These are phyloP conservation scores for Gossypium herbaceum DNA, from an alignment of 345 rosid genomes.

Conservation along the genomic window DNA sequence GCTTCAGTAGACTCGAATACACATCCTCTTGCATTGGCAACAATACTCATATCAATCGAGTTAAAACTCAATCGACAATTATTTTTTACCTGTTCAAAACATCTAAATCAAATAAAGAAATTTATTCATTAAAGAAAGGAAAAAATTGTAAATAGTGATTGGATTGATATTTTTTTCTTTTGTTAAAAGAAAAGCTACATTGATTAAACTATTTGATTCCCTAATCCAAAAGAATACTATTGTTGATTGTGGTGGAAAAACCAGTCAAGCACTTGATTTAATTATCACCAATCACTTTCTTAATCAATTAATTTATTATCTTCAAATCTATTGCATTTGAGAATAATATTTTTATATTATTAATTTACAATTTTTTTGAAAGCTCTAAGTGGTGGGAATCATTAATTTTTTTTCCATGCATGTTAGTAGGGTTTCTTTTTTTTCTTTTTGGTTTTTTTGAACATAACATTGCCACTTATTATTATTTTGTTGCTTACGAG, in stretches of 20 bases:
- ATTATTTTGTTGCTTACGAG: not conserved
- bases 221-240: constrained; percentile 1
- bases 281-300: not conserved
- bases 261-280: constrained; percentile 26
- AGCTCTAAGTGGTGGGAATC: constrained; percentile 17
- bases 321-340: not conserved
- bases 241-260: constrained; percentile 23
- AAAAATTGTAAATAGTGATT: not conserved
- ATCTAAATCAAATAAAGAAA: not conserved
- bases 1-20: no score
- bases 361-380: not conserved
- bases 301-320: not conserved
- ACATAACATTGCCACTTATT: constrained; percentile 3
- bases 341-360: not conserved
- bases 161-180: not conserved
- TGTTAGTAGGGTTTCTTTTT: not conserved
- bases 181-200: not conserved
- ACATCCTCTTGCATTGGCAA: no score
- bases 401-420: not conserved
- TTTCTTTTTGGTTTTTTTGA: not conserved
- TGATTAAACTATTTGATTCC: constrained; percentile 8
- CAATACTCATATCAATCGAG: no score
- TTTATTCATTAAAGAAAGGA: not conserved
- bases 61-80: no score
- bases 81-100: no score